These are phyloP conservation scores for Verbascum thapsus DNA, from an alignment of 257 asterid species.

Conservation along the genomic window DNA sequence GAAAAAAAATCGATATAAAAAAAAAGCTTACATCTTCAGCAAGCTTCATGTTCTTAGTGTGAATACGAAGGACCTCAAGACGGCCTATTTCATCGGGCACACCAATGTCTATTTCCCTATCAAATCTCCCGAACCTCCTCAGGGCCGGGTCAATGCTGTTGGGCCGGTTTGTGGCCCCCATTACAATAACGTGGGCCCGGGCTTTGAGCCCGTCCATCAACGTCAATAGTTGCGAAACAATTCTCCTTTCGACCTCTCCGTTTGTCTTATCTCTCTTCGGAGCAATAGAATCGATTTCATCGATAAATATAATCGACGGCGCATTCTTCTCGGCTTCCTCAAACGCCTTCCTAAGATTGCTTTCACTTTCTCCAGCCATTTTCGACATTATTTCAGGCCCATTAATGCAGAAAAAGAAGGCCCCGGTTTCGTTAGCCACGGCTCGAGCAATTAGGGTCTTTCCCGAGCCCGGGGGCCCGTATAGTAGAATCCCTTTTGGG, in stretches of 20 bases:
- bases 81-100: slow-evolving; percentile 68
- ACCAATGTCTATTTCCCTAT: slow-evolving; percentile 59
- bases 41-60: slow-evolving; percentile 67
- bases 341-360: slow-evolving; percentile 60
- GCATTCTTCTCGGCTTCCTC: slow-evolving; percentile 70
- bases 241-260: slow-evolving; percentile 63
- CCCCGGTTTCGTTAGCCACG: slow-evolving; percentile 66
- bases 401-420: slow-evolving; percentile 60
- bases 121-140: slow-evolving; percentile 63
- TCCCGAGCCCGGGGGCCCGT: slow-evolving; percentile 64
- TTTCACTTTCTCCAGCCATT: slow-evolving; percentile 62
- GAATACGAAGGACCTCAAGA: slow-evolving; percentile 66
- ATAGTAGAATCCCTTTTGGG: slow-evolving; percentile 59
- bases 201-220: slow-evolving; percentile 66
- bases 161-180: slow-evolving; percentile 64
- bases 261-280: slow-evolving; percentile 66
- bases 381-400: slow-evolving; percentile 65
- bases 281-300: slow-evolving; percentile 59
- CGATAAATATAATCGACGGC: slow-evolving; percentile 54
- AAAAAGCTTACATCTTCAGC: slow-evolving; percentile 52
- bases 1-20: not conserved
- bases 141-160: slow-evolving; percentile 63
- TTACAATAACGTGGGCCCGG: slow-evolving; percentile 58
- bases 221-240: slow-evolving; percentile 60
- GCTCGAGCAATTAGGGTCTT: slow-evolving; percentile 60